Evolutionary conservation across 495 filamentous ascomycete species (phyloP).

Genomic region (Tuber magnatum): DNA sequence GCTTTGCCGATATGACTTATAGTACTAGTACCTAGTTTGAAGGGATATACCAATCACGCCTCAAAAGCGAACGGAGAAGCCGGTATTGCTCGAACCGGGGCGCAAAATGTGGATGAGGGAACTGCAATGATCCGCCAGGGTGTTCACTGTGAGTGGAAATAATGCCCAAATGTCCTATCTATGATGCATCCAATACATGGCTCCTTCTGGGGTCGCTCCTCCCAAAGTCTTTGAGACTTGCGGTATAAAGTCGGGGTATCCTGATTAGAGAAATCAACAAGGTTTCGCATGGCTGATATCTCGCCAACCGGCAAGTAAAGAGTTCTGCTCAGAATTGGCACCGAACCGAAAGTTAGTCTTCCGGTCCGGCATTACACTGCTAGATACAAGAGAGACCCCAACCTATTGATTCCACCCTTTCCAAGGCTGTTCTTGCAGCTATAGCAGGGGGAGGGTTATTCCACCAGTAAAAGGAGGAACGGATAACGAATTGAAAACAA

Average conservation of each 20-base stretch:
- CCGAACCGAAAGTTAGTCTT: background rate
- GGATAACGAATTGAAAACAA: conserved; percentile 9
- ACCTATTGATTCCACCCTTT: background rate
- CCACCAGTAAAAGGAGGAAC: conserved; percentile 14
- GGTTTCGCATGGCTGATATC: background rate
- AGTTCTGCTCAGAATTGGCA: background rate
- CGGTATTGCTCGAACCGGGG: background rate
- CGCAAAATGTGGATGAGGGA: background rate
- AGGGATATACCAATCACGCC: background rate
- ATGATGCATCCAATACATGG: background rate
- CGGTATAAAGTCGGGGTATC: background rate
- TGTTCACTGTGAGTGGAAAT: background rate
- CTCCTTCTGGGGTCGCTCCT: background rate
- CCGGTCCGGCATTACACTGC: background rate
- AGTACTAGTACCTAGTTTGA: background rate
- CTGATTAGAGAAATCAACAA: background rate
- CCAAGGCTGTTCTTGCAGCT: background rate
- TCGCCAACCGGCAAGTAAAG: background rate
- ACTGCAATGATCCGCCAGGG: background rate
- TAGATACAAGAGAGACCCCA: background rate
- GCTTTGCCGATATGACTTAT: background rate
- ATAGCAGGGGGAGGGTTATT: conserved; percentile 10
- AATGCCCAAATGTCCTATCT: background rate
- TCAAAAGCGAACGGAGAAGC: background rate
- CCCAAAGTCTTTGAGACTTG: background rate